A percentile compares a stretch with the other conserved stretches of the same genome.
These are phyloP conservation scores for Aspergillus glaucus DNA, from an alignment of 2,329 filamentous ascomycete species.

Conservation along the genomic window DNA sequence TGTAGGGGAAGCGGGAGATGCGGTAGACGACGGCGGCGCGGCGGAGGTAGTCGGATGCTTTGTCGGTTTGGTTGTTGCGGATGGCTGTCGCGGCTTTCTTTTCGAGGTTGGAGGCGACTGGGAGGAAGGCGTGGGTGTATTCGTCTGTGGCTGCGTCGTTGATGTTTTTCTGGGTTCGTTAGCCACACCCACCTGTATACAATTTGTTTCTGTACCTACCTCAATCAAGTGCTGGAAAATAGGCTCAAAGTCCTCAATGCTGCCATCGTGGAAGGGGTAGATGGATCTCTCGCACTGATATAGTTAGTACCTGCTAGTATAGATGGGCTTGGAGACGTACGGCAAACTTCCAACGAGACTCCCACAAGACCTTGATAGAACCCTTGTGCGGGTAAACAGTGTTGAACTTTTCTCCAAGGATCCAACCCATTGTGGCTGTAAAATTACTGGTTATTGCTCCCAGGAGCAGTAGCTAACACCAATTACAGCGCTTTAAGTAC, in stretches of 20 bases:
- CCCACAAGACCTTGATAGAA: conserved; percentile 60
- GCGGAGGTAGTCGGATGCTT: conserved; percentile 59
- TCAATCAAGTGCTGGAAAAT: conserved; percentile 59
- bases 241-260: conserved; percentile 61
- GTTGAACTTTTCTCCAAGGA: conserved; percentile 43
- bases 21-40: conserved; percentile 67
- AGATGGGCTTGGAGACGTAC: conserved; percentile 34
- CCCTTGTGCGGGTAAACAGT: conserved; percentile 51
- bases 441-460: no score
- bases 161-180: conserved; percentile 43
- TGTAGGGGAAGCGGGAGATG: conserved; percentile 62
- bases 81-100: conserved; percentile 48
- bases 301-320: not conserved
- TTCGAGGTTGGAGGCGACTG: conserved; percentile 54
- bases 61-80: conserved; percentile 42
- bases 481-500: not conserved
- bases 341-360: conserved; percentile 68
- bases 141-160: conserved; percentile 60
- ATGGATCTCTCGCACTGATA: conserved; percentile 53
- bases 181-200: not conserved
- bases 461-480: not conserved
- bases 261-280: conserved; percentile 69
- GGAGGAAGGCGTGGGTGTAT: conserved; percentile 60
- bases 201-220: conserved; percentile 27
- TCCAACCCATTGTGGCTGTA: conserved; percentile 15